A percentile compares a stretch with the other conserved stretches of the same genome.
These are phyloP conservation scores for Yamadazyma songkhlaensis DNA, from an alignment of 1,139 yeast species.

Conservation along the genomic window DNA sequence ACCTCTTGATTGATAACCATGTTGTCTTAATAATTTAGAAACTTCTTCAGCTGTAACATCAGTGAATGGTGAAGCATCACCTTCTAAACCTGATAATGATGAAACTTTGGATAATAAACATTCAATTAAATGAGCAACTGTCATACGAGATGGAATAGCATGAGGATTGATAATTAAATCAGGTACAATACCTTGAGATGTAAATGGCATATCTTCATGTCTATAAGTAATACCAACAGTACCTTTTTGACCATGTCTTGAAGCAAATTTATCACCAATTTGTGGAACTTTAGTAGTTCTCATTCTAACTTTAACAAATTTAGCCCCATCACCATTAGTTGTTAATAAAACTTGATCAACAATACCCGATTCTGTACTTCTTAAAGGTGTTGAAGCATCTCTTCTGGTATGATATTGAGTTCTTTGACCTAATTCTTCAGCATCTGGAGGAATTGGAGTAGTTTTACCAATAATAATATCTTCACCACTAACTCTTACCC, in stretches of 20 bases:
- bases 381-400: constrained; percentile 95
- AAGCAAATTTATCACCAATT: constrained; percentile 98
- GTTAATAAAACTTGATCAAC: constrained; percentile 96
- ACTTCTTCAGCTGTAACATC: constrained; percentile 98
- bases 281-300: constrained; percentile 98
- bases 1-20: constrained; percentile 97
- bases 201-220: constrained; percentile 98
- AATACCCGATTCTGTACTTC: constrained; percentile 97
- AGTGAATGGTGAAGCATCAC: constrained; percentile 98
- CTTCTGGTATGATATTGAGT: constrained; percentile 97
- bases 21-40: constrained; percentile 85
- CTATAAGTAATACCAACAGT: constrained; percentile 98
- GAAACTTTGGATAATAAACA: constrained; percentile 95
- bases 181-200: constrained; percentile 95
- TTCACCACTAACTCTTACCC: constrained; percentile 97
- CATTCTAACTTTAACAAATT: constrained; percentile 97
- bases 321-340: constrained; percentile 96
- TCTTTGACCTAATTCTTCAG: constrained; percentile 97
- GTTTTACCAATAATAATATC: constrained; percentile 98
- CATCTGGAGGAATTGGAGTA: constrained; percentile 97
- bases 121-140: constrained; percentile 98
- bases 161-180: constrained; percentile 97
- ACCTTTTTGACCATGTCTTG: constrained; percentile 99
- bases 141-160: constrained; percentile 99
- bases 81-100: constrained; percentile 91